Percentiles rank a stretch among this genome's conserved stretches.
Conservation (phyloP, 2,329 filamentous ascomycete genomes). For the Ophiostoma pallidulum region DNA sequence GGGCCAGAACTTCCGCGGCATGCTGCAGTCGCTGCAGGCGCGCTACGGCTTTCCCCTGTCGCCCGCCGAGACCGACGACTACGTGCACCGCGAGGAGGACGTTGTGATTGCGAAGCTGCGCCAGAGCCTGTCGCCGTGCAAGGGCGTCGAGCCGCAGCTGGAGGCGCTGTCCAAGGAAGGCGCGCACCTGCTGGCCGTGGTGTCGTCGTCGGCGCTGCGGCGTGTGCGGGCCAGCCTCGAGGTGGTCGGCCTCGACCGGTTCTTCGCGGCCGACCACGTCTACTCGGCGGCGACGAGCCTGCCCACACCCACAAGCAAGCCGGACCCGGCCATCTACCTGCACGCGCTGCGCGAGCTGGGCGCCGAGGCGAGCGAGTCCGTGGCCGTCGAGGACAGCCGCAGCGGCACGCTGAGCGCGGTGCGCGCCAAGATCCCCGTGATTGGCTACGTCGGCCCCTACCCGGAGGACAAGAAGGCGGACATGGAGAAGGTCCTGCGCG, state of each 20-base stretch:
- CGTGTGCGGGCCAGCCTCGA: slow-evolving; percentile 69
- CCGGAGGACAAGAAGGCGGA: slow-evolving; percentile 48
- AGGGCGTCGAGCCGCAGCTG: slow-evolving; percentile 58
- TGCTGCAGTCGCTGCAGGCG: slow-evolving; percentile 68
- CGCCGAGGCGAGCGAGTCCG: slow-evolving; percentile 59
- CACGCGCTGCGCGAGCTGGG: slow-evolving; percentile 65
- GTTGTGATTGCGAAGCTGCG: slow-evolving; percentile 74
- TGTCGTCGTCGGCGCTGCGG: slow-evolving; percentile 69
- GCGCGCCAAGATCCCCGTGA: slow-evolving; percentile 67
- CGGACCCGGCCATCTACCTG: slow-evolving; percentile 81
- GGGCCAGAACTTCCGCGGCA: slow-evolving; percentile 89
- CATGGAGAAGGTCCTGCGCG: slow-evolving; percentile 53
- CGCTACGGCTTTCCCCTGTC: slow-evolving; percentile 65
- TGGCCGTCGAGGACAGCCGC: slow-evolving; percentile 84
- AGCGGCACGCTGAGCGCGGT: slow-evolving; percentile 66
- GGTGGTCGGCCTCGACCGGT: slow-evolving; percentile 71
- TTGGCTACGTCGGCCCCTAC: slow-evolving; percentile 82
- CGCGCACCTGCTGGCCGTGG: slow-evolving; percentile 68
- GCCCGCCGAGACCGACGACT: slow-evolving; percentile 59
- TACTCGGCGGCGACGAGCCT: slow-evolving; percentile 78
- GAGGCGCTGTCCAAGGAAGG: slow-evolving; percentile 49
- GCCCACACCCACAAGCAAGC: slow-evolving; percentile 74
- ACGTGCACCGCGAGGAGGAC: slow-evolving; percentile 70
- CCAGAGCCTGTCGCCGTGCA: slow-evolving; percentile 56
- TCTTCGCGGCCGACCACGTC: slow-evolving; percentile 63